Conservation (phyloP, 768 basidiomycete species). For the Boletus sp. region DNA sequence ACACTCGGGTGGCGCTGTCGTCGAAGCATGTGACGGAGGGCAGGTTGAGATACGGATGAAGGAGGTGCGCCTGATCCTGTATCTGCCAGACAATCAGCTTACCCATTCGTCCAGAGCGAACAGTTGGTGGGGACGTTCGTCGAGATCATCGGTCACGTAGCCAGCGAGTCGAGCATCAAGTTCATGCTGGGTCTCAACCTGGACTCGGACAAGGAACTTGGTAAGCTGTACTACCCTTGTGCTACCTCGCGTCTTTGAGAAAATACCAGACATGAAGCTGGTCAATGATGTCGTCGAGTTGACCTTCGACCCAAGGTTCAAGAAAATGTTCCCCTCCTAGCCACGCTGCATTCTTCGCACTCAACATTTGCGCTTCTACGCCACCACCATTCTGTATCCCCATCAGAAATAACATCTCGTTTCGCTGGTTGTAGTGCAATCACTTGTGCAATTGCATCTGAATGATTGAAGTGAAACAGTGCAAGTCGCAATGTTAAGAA, state of each 20-base stretch:
- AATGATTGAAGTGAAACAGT: constrained; percentile 45
- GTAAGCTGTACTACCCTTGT: constrained; percentile 37
- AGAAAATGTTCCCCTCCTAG: constrained; percentile 43
- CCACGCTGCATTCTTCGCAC: not conserved
- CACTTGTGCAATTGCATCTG: constrained; percentile 43
- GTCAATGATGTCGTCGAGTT: constrained; percentile 61
- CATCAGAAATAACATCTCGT: constrained; percentile 27
- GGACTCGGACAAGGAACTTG: constrained; percentile 51
- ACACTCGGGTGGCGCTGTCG: constrained; percentile 46
- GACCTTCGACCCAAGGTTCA: constrained; percentile 56
- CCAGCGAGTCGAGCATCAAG: constrained; percentile 53
- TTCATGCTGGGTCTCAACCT: constrained; percentile 51
- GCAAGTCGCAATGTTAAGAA: constrained; percentile 52
- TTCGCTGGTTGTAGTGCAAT: constrained; percentile 49
- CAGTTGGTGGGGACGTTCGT: constrained; percentile 51
- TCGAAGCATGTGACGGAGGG: constrained; percentile 66
- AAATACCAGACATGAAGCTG: constrained; percentile 48
- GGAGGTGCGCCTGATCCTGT: constrained; percentile 32
- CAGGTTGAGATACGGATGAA: constrained; percentile 49
- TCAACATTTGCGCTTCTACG: not conserved
- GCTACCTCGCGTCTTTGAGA: constrained; percentile 4
- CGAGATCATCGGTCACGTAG: constrained; percentile 65
- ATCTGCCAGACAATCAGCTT: not conserved
- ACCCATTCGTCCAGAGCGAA: constrained; percentile 32
- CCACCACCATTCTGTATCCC: not conserved